Evolutionary conservation across 1,284 basidiomycete genomes (phyloP).

Genomic region (Cryptococcus hybrid): DNA sequence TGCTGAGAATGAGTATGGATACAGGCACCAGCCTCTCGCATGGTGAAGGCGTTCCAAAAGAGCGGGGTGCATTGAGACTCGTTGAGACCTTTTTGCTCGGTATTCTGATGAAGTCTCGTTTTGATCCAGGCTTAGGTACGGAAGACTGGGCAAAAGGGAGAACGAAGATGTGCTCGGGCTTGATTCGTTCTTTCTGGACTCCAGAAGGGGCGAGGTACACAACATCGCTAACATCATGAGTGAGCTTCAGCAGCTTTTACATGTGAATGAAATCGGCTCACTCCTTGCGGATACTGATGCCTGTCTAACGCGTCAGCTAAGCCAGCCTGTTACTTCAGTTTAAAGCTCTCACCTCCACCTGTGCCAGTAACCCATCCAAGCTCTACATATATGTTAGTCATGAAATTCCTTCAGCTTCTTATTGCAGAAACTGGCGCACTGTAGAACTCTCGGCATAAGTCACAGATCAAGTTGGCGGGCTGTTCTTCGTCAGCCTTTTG

Average conservation of each 20-base stretch:
- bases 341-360: slow-evolving; percentile 45
- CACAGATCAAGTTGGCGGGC: slow-evolving; percentile 79
- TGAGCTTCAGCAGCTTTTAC: background rate
- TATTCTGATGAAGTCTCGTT: slow-evolving; percentile 70
- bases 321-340: background rate
- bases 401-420: slow-evolving; percentile 12
- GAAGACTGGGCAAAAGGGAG: slow-evolving; percentile 68
- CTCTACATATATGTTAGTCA: slow-evolving; percentile 55
- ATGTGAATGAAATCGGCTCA: slow-evolving; percentile 41
- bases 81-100: slow-evolving; percentile 63
- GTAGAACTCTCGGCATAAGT: slow-evolving; percentile 61
- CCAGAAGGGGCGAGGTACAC: slow-evolving; percentile 75
- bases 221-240: slow-evolving; percentile 57
- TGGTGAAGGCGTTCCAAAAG: slow-evolving; percentile 86
- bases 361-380: slow-evolving; percentile 63
- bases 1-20: slow-evolving; percentile 86
- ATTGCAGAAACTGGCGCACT: slow-evolving; percentile 21
- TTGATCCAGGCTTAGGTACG: slow-evolving; percentile 60
- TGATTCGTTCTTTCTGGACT: slow-evolving; percentile 82
- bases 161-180: slow-evolving; percentile 75
- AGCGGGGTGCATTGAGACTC: slow-evolving; percentile 81
- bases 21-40: slow-evolving; percentile 71
- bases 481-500: slow-evolving; percentile 34
- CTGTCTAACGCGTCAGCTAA: slow-evolving; percentile 20
- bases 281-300: slow-evolving; percentile 69